Base-by-base conservation (phyloP, 805 yeast species). In the Lachancea thermotolerans region DNA sequence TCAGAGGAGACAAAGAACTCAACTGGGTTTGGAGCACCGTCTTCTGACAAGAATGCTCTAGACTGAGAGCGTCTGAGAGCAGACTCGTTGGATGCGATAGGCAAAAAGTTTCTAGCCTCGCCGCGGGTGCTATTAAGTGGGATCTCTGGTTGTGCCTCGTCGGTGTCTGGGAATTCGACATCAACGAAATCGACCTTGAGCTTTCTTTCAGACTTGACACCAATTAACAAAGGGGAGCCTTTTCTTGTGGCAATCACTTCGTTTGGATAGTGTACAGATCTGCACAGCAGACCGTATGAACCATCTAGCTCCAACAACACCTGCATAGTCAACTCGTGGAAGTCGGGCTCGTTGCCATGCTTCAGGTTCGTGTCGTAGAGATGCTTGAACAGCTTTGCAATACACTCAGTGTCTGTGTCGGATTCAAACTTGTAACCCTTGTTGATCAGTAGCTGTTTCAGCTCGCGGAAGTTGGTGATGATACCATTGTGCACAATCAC, bases 161-260 rank as follows among this genome's bases (percentile, higher is more conserved):
- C 68, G 48, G 67, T 68, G 54, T 85, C 95, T 37, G 95, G 93
- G 74, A 91, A 93, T 70, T 93, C 99, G 45, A 93, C 96, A 65
- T 93, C 99, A 46, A 93, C 98, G 61, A 93, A 90, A 67, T 93
- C 99, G 54, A 91, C 97, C 71, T 91, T 93, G 67, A 93, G 79
- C 66, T 89, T 91, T 67, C 81, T 84, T 63, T 90, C 95, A 42
- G 97, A 87, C 73, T 89, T 93, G 55, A 93, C 98, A 71, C 99
- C 99, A 53, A 93, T 87, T 60, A 93, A 78, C 63, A 93, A 74
- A 17, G 99, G 99, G 40, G 98, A 90, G 60, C 99, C 99, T 69
- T 90, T 93, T 74, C 98, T 85, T 37, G 97, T 89, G 55, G 96
- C 98, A 59, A 91, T 84, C 41, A 90, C 81, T 73, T 93, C 99